phyloP scores from a whole-genome alignment of 73 alveolate species.

The Paramecium bursaria region DNA sequence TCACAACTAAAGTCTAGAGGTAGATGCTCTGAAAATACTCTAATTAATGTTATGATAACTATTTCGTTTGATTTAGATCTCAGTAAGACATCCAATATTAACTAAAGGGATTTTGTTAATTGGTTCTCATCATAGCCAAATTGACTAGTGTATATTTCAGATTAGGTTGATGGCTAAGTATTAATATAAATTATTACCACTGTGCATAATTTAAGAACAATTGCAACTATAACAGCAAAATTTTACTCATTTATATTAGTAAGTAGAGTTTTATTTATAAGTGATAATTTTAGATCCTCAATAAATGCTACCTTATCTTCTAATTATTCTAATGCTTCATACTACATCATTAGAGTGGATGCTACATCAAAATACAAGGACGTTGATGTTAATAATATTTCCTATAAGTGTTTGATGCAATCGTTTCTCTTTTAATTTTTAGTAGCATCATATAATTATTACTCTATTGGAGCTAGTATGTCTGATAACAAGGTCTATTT shows the following conservation, averaged over 20 bases:
- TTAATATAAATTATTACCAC: constrained; percentile 25
- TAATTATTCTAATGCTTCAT: constrained; percentile 35
- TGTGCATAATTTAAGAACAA: constrained; percentile 42
- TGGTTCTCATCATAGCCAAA: constrained; percentile 54
- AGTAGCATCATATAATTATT: constrained; percentile 11
- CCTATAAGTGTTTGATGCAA: constrained; percentile 37
- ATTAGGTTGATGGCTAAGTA: constrained; percentile 40
- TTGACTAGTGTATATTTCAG: constrained; percentile 39
- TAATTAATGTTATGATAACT: constrained; percentile 17
- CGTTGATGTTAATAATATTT: constrained; percentile 45
- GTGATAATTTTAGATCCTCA: constrained; percentile 36
- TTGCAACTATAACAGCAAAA: constrained; percentile 20
- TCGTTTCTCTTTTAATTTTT: constrained; percentile 40
- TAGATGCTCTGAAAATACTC: constrained; percentile 46
- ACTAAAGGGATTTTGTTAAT: neutral
- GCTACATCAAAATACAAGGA: constrained; percentile 60
- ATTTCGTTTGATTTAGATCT: constrained; percentile 20
- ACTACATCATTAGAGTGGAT: constrained; percentile 6
- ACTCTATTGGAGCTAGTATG: constrained; percentile 39
- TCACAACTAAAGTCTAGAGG: constrained; percentile 43
- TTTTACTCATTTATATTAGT: constrained; percentile 46
- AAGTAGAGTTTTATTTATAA: constrained; percentile 35
- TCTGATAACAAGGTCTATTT: constrained; percentile 26
- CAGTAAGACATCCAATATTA: constrained; percentile 23
- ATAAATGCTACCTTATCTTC: constrained; percentile 44